Percentiles rank a stretch among this genome's conserved stretches.
Conservation (phyloP, 352 stramenopile species). For the Elongisporangium prolatum region DNA sequence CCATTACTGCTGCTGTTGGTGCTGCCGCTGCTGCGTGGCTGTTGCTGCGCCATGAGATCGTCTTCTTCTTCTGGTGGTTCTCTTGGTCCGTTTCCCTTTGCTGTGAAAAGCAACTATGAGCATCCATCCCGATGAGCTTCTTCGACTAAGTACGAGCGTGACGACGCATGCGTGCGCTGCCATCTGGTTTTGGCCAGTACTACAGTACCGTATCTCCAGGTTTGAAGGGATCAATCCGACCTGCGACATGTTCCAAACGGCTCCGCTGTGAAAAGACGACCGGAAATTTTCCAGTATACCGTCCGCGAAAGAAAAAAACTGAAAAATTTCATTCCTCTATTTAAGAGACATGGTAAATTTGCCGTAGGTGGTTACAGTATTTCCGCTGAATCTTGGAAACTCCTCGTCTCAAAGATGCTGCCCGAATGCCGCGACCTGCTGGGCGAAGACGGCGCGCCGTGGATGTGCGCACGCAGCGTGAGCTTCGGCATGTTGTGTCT, state of each 20-base stretch:
- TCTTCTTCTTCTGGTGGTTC: not conserved
- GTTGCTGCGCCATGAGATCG: not conserved
- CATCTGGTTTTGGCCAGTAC: not conserved
- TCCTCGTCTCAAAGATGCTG: constrained; percentile 23
- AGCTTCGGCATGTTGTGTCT: constrained; percentile 55
- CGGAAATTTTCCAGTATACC: not conserved
- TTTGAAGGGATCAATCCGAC: not conserved
- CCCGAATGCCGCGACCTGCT: constrained; percentile 49
- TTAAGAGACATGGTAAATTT: not conserved
- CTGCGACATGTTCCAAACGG: not conserved
- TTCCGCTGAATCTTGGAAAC: no score
- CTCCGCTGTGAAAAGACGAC: not conserved
- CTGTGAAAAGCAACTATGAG: not conserved
- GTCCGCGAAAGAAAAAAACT: not conserved
- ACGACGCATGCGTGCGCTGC: not conserved
- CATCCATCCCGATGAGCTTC: not conserved
- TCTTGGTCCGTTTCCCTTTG: not conserved
- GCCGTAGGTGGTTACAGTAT: no score
- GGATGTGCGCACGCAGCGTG: constrained; percentile 57
- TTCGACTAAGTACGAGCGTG: not conserved
- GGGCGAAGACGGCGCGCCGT: constrained; percentile 22
- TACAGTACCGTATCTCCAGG: not conserved
- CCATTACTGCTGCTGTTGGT: not conserved
- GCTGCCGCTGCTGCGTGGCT: not conserved
- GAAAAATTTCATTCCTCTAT: not conserved